These are phyloP conservation scores for Chiua virens DNA, from an alignment of 768 basidiomycete genomes.

Conservation along the genomic window DNA sequence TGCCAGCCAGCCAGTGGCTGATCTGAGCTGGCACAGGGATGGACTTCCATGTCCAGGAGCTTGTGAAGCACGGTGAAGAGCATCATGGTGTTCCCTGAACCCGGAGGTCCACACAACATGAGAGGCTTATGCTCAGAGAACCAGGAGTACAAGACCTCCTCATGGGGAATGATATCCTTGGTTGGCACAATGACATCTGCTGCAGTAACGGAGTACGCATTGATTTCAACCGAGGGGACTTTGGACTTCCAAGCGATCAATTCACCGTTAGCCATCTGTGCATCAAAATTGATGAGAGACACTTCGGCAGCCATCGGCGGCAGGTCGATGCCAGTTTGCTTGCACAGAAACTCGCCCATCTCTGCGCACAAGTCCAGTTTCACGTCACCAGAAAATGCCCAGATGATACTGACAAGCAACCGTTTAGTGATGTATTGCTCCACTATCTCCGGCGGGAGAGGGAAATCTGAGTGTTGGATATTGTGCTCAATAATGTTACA, in stretches of 20 bases:
- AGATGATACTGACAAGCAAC: slow-evolving; percentile 87
- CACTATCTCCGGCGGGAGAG: slow-evolving; percentile 76
- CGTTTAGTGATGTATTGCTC: slow-evolving; percentile 92
- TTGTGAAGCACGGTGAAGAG: slow-evolving; percentile 96
- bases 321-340: slow-evolving; percentile 86
- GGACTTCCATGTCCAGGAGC: slow-evolving; percentile 95
- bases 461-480: slow-evolving; percentile 92
- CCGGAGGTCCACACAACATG: slow-evolving; percentile 97
- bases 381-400: slow-evolving; percentile 97
- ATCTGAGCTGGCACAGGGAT: slow-evolving; percentile 92
- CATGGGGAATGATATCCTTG: slow-evolving; percentile 96
- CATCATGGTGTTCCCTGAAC: slow-evolving; percentile 99
- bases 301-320: slow-evolving; percentile 72
- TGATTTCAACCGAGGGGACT: slow-evolving; percentile 95
- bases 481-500: slow-evolving; percentile 96
- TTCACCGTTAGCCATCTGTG: slow-evolving; percentile 79
- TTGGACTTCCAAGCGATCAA: slow-evolving; percentile 92
- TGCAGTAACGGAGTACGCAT: slow-evolving; percentile 93
- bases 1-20: slow-evolving; percentile 97
- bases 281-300: slow-evolving; percentile 94
- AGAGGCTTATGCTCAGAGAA: slow-evolving; percentile 97
- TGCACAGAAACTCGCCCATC: slow-evolving; percentile 84
- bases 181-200: slow-evolving; percentile 98
- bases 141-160: slow-evolving; percentile 99
- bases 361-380: slow-evolving; percentile 84